Conservation (phyloP, 1,284 basidiomycete genomes). For the Irpex sp. region DNA sequence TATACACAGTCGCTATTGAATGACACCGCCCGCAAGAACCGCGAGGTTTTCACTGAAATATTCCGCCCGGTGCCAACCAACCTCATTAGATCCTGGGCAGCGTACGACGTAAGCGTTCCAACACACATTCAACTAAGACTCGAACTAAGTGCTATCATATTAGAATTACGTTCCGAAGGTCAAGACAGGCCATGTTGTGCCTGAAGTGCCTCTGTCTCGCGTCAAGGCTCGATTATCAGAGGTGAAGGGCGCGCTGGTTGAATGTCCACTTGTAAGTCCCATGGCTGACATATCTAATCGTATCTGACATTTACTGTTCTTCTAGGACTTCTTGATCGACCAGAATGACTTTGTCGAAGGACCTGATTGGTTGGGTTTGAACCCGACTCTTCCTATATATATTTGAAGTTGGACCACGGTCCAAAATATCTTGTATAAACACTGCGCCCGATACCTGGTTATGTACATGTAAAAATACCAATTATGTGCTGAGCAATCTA, state of each 20-base stretch:
- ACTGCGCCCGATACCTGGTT: too few species aligned
- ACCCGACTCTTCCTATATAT: conserved; percentile 76
- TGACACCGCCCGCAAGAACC: conserved; percentile 73
- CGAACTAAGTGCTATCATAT: not conserved
- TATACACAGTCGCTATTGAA: conserved; percentile 63
- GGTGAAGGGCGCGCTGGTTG: conserved; percentile 74
- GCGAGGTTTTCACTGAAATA: conserved; percentile 78
- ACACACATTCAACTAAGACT: not conserved
- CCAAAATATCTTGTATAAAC: too few species aligned
- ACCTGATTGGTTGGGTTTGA: conserved; percentile 67
- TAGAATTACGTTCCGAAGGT: conserved; percentile 72
- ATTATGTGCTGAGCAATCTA: too few species aligned
- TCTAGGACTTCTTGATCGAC: conserved; percentile 78
- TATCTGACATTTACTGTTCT: not conserved
- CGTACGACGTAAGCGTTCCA: conserved; percentile 60
- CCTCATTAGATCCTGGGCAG: conserved; percentile 71
- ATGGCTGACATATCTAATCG: not conserved
- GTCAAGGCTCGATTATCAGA: conserved; percentile 72
- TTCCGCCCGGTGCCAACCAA: conserved; percentile 84
- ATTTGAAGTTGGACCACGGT: conserved; percentile 36
- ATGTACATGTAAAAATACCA: too few species aligned
- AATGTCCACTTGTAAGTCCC: conserved; percentile 62
- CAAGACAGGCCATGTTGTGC: conserved; percentile 80
- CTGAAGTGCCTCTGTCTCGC: conserved; percentile 56
- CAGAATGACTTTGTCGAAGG: conserved; percentile 70